phyloP scores from a whole-genome alignment of 78 protist genomes.

The Dictyostelium discoideum region dicty_2.7 NC_007089.4:3734001-3734500 shows the following conservation, averaged over 20 bases:
- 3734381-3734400: neutral
- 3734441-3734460: conserved; percentile 20
- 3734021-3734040: neutral
- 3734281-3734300: neutral
- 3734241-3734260: neutral
- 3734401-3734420: neutral
- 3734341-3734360: no score
- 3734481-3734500: neutral
- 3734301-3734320: neutral
- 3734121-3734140: neutral
- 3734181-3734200: neutral
- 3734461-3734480: neutral
- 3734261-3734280: neutral
- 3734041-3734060: neutral
- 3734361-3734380: neutral
- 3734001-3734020: neutral
- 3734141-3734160: neutral
- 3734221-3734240: neutral
- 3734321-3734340: neutral
- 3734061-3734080: neutral
- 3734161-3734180: neutral
- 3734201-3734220: neutral
- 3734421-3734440: neutral
- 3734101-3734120: neutral
- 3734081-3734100: neutral